These are phyloP conservation scores for Pythium scleroteichum DNA, from an alignment of 352 stramenopile species.

Conservation along the genomic window DNA sequence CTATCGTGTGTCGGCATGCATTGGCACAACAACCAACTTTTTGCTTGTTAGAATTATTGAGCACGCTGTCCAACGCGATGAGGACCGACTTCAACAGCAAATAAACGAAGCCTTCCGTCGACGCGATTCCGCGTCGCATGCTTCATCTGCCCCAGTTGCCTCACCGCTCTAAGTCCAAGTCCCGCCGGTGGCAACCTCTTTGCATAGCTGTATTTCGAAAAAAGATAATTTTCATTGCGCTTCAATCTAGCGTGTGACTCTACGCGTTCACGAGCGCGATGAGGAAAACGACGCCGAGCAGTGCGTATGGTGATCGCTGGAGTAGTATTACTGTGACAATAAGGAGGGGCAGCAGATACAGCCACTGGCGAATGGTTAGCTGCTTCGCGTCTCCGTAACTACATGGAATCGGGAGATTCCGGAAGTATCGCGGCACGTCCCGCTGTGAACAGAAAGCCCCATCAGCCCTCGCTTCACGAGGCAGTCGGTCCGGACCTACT, in stretches of 20 bases:
- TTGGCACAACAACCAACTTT: conserved; percentile 55
- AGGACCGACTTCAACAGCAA: conserved; percentile 14
- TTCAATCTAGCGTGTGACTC: background rate
- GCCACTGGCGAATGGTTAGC: conserved; percentile 24
- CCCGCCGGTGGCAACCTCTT: too few relatives aligned
- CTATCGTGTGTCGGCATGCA: conserved; percentile 41
- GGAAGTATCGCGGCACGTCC: conserved; percentile 30
- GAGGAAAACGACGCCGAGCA: conserved; percentile 24
- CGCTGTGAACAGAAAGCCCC: conserved; percentile 13
- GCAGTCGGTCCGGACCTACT: background rate
- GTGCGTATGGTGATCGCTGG: conserved; percentile 17
- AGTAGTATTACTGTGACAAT: conserved; percentile 19
- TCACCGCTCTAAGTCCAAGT: conserved; percentile 4
- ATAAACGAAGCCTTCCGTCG: conserved; percentile 9
- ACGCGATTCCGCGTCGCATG: conserved; percentile 2
- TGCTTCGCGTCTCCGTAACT: conserved; percentile 6
- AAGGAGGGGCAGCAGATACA: conserved; percentile 24
- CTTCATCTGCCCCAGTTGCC: conserved; percentile 9
- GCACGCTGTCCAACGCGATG: conserved; percentile 11
- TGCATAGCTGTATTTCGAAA: too few relatives aligned
- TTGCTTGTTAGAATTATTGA: conserved; percentile 64
- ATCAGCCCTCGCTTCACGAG: background rate
- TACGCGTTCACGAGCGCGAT: conserved; percentile 25
- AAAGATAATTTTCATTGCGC: too few relatives aligned
- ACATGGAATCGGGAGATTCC: conserved; percentile 16